These are phyloP conservation scores for Lodderomyces beijingensis DNA, from an alignment of 1,139 yeast species.

Conservation along the genomic window DNA sequence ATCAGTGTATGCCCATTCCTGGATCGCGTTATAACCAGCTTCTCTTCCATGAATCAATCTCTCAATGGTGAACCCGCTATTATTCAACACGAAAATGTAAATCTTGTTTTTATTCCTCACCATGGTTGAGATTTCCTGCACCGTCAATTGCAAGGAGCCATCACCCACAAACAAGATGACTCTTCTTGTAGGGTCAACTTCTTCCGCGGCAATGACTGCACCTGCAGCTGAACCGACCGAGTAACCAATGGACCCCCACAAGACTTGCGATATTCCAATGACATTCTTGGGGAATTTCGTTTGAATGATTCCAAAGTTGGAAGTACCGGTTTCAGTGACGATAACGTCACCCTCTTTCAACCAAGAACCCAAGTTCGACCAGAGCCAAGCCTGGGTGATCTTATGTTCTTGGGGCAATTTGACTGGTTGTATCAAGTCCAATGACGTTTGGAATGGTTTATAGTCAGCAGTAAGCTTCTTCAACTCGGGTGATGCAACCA, in stretches of 20 bases:
- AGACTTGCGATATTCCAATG: slow-evolving; percentile 36
- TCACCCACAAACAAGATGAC: slow-evolving; percentile 31
- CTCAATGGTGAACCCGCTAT: slow-evolving; percentile 39
- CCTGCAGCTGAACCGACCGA: slow-evolving; percentile 84
- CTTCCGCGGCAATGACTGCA: slow-evolving; percentile 59
- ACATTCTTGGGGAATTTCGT: slow-evolving; percentile 32
- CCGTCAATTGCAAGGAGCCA: slow-evolving; percentile 42
- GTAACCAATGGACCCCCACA: slow-evolving; percentile 88
- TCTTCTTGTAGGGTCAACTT: slow-evolving; percentile 25
- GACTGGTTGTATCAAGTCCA: slow-evolving; percentile 15
- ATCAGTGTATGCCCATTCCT: slow-evolving; percentile 35
- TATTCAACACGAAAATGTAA: slow-evolving; percentile 36
- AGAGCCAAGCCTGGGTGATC: slow-evolving; percentile 33
- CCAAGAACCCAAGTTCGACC: slow-evolving; percentile 31
- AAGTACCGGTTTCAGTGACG: slow-evolving; percentile 38
- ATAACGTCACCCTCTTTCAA: slow-evolving; percentile 35
- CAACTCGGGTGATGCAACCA: slow-evolving; percentile 16
- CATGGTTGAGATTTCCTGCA: slow-evolving; percentile 40
- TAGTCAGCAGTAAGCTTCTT: slow-evolving; percentile 14
- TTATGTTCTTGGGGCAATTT: slow-evolving; percentile 10
- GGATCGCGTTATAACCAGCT: slow-evolving; percentile 35
- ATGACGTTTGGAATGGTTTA: slow-evolving; percentile 12
- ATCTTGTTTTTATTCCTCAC: slow-evolving; percentile 27
- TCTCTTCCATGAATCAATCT: slow-evolving; percentile 35
- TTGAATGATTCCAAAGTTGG: slow-evolving; percentile 40